Evolutionary conservation across 73 alveolate species (phyloP).

Genomic region (Paramecium primaurelia): DNA sequence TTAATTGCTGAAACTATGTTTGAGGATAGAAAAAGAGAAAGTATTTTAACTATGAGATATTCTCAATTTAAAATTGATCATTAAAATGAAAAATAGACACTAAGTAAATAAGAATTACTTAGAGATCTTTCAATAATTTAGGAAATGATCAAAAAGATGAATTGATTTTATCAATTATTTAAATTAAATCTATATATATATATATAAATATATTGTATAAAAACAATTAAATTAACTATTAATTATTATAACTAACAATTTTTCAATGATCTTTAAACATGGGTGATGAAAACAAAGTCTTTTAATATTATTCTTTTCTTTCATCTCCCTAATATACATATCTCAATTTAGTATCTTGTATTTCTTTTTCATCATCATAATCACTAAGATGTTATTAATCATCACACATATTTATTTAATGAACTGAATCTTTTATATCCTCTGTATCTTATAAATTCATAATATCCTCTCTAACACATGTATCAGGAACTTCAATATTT

Average conservation of each 20-base stretch:
- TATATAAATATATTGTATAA: neutral
- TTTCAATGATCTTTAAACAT: conserved; percentile 24
- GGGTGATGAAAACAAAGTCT: conserved; percentile 25
- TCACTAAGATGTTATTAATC: conserved; percentile 36
- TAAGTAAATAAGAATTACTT: neutral
- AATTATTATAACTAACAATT: neutral
- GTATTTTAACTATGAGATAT: neutral
- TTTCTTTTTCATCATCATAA: conserved; percentile 14
- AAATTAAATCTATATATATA: too few species aligned
- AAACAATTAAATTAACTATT: neutral
- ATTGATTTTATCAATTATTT: neutral
- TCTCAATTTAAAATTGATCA: neutral
- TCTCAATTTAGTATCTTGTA: neutral
- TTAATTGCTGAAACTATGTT: neutral
- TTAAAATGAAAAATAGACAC: neutral
- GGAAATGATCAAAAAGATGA: neutral
- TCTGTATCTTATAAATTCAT: neutral
- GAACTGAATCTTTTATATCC: neutral
- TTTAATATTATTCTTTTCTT: neutral
- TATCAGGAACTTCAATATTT: neutral
- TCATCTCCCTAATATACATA: neutral
- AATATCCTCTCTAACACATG: neutral
- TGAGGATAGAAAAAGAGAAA: conserved; percentile 28
- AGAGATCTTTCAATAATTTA: neutral
- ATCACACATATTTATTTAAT: conserved; percentile 8